Percentiles rank a stretch among this genome's conserved stretches.
phyloP scores from a whole-genome alignment of 2,329 filamentous ascomycete genomes.

The Colletotrichum truncatum region DNA sequence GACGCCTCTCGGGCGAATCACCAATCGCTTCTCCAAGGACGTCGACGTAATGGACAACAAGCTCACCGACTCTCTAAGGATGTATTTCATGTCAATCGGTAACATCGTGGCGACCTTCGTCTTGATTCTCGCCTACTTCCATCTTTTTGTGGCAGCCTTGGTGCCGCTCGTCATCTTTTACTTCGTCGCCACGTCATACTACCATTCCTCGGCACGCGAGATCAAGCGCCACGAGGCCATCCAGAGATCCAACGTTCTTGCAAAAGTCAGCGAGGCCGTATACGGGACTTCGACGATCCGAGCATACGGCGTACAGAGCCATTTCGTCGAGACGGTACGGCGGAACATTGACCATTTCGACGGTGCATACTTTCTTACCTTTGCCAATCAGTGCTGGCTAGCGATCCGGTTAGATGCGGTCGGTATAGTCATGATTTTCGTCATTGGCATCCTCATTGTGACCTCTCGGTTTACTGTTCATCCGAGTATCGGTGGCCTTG shows the following conservation, averaged over 20 bases:
- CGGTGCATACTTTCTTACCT: slow-evolving; percentile 91
- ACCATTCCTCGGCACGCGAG: slow-evolving; percentile 88
- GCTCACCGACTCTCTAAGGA: slow-evolving; percentile 85
- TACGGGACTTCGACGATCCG: slow-evolving; percentile 85
- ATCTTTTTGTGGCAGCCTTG: slow-evolving; percentile 77
- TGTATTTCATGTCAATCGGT: slow-evolving; percentile 86
- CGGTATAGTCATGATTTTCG: slow-evolving; percentile 84
- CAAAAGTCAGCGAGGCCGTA: slow-evolving; percentile 89
- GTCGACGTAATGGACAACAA: slow-evolving; percentile 97
- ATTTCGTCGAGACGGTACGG: slow-evolving; percentile 76
- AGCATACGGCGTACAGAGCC: slow-evolving; percentile 83
- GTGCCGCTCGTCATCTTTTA: slow-evolving; percentile 78
- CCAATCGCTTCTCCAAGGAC: slow-evolving; percentile 94
- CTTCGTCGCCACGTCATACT: slow-evolving; percentile 85
- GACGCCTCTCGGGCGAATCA: slow-evolving; percentile 91
- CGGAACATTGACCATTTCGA: slow-evolving; percentile 89
- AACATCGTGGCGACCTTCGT: slow-evolving; percentile 86
- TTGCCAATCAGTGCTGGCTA: slow-evolving; percentile 96
- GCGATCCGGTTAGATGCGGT: slow-evolving; percentile 85
- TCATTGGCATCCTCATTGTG: slow-evolving; percentile 89
- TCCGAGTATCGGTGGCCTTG: slow-evolving; percentile 85
- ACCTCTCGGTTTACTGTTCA: slow-evolving; percentile 87
- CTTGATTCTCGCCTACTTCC: slow-evolving; percentile 90
- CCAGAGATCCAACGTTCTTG: slow-evolving; percentile 86
- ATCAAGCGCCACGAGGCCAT: slow-evolving; percentile 93